Base-by-base conservation (phyloP, 441 rosid species). In the Brassica balearica region DNA sequence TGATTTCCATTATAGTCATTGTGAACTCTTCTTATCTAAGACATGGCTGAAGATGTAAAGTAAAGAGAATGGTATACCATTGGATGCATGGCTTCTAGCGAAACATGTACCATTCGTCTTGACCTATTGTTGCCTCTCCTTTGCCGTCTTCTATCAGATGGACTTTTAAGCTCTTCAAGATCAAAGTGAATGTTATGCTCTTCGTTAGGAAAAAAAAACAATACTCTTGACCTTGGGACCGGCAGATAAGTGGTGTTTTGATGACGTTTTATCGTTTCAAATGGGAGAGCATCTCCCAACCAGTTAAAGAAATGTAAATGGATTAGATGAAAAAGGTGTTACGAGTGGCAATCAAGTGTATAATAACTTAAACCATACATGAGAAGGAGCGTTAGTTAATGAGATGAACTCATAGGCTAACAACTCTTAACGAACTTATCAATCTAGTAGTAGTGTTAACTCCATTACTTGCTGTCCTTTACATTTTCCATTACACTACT, bases 301-400 rank as follows among this genome's bases (percentile, higher is more conserved):
- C 15, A 6, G 20, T 53, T 51, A 34, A 20, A 5, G 36, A 2
- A 10, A 5, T 41, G 12, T 12, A 2, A 29, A 25, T 3, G 15
- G 17, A 19, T 43, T 12, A 8, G 55, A 60, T 43, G 15, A 38
- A 10, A 10, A 23, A 36, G 1, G 68, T 65, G 53, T 65, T 25
- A 71, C 8, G 67, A 77, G 77, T 77, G 77, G 81, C 55, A 72
- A 27, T 71, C 68, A 77, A 72, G 66, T 77, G 72, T 77, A 58
- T 29, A 11, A 43, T 5, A 46, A 46, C 5, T 34, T 11, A 14
- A 46, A 41, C 6, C 46, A 58, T 58, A 64, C 25, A 53, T 55
- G 23, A 41, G 46, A 56, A 58, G 64, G 70, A 62, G 59, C 36
- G 64, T 77, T 36, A 20, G 7, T 59, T 36, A 20, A 10, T 59